A percentile compares a stretch with the other conserved stretches of the same genome.
phyloP scores from a whole-genome alignment of 2,329 filamentous ascomycete species.

The Phialemoniopsis sp. region DNA sequence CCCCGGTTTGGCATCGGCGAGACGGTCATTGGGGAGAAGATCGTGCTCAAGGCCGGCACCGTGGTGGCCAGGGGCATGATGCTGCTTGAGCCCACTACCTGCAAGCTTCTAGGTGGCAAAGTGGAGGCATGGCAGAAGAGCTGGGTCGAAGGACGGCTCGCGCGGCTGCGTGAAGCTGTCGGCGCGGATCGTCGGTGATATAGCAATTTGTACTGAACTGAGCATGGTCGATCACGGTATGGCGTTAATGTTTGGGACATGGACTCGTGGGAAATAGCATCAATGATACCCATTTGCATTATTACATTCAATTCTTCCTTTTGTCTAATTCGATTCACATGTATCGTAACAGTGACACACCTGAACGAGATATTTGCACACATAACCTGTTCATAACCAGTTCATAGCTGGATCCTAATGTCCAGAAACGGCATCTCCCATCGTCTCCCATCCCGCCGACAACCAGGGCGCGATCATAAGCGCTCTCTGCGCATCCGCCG shows the following conservation, averaged over 20 bases:
- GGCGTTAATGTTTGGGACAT: too few relatives aligned
- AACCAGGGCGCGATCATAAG: constrained; percentile 82
- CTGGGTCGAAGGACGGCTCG: constrained; percentile 72
- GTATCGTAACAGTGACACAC: neutral
- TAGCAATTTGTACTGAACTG: neutral
- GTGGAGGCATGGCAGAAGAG: constrained; percentile 74
- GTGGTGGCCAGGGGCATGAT: constrained; percentile 71
- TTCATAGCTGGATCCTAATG: too few relatives aligned
- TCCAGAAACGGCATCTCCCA: constrained; percentile 34
- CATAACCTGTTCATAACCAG: too few relatives aligned
- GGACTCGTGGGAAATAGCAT: too few relatives aligned
- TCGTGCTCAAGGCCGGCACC: constrained; percentile 63
- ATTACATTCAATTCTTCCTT: too few relatives aligned
- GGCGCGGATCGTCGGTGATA: constrained; percentile 21
- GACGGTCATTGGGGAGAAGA: constrained; percentile 73
- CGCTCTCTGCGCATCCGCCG: constrained; percentile 71
- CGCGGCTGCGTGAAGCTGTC: constrained; percentile 59
- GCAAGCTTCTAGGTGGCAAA: constrained; percentile 79
- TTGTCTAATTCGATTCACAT: neutral
- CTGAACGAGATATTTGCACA: too few relatives aligned
- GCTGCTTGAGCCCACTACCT: constrained; percentile 67
- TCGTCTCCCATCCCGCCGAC: constrained; percentile 57
- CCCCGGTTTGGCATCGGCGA: constrained; percentile 62
- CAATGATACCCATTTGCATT: too few relatives aligned
- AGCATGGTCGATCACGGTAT: too few relatives aligned